Base-by-base conservation (phyloP, 202 grass and related monocot species). In the Elaeis oleifera region DNA sequence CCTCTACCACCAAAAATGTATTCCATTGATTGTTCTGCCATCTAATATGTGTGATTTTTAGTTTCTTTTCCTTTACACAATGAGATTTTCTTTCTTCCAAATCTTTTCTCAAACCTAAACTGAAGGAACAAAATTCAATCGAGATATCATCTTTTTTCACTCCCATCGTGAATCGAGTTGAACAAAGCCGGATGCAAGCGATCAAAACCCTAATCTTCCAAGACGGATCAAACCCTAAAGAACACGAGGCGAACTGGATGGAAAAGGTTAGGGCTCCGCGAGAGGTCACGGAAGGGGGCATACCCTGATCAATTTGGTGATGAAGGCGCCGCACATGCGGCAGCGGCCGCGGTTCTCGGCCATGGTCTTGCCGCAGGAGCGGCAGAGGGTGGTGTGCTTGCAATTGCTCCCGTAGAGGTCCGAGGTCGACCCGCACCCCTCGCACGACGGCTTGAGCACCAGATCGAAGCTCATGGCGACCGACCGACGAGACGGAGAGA, bases 341-440 rank as follows among this genome's bases (percentile, higher is more conserved):
- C 94, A 92, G 13, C 82, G 74, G 18, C 80, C 82, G 49, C 80
- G 77, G 53, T 73, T 80, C 28, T 80, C 78, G 5, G 82, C 88
- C 94, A 89, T 92, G 71, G 77, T 76, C 67, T 89, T 91, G 59
- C 88, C 94, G 48, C 94, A 97, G 21, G 78, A 81, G 51, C 81
- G 83, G 75, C 94, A 97, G 36, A 97, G 82, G 39, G 94, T 92
- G 50, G 78, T 86, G 88, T 97, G 94, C 79, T 97, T 97, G 80
- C 94, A 97, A 1, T 70, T 68, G 51, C 79, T 92, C 31, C 94
- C 94, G 74, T 97, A 97, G 18, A 97, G 94, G 59, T 97, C 94
- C 23, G 82, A 84, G 16, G 85, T 8, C 50, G 80, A 81, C 24
- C 94, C 77, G 61, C 94, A 97, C 36, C 36, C 36, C 8, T 44